Evolutionary conservation across 768 basidiomycete species (phyloP), one percentile per base, ranked within the genome.

Genomic region (Amanita subjunquillea): DNA sequence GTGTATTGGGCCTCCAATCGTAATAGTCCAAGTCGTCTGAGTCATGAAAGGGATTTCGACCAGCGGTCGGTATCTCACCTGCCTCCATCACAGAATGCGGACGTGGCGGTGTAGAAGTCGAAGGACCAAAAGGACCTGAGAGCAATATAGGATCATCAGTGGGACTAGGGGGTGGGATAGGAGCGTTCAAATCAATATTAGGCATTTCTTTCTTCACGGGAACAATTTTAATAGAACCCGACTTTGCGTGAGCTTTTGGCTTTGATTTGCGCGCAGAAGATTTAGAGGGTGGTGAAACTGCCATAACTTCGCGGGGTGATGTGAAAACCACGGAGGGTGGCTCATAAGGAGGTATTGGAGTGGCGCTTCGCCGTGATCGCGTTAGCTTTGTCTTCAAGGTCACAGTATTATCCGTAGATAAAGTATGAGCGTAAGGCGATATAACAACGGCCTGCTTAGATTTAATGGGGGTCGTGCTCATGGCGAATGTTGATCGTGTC

Each of bases 131-230:
- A 9, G 70, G 69, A 3, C 73, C 79, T 42, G 72, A 74, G 27
- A 90, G 70, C 2, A 90, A 67, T 0, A 90, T 63, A 0, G 87
- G 87, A 58, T 90, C 87, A 36, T 90, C 87, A 0, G 78, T 78
- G 2, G 87, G 87, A 50, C 84, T 86, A 0, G 85, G 72, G 0
- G 87, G 88, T 6, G 83, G 80, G 58, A 80, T 72, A 3, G 82
- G 81, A 12, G 61, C 70, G 45, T 63, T 72, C 27, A 85, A 65
- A 58, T 86, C 78, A 56, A 87, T 69, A 15, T 78, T 77, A 0
- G 85, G 85, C 3, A 77, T 74, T 58, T 89, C 86, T 53, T 69
- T 77, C 73, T 89, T 90, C 54, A 80, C 59, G 10, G 58, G 51
- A 29, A 56, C 13, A 41, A 52, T 52, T 22, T 60, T 49, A 30